Base-by-base conservation (phyloP, 2,329 filamentous ascomycete species). In the Cladosporium sp. region DNA sequence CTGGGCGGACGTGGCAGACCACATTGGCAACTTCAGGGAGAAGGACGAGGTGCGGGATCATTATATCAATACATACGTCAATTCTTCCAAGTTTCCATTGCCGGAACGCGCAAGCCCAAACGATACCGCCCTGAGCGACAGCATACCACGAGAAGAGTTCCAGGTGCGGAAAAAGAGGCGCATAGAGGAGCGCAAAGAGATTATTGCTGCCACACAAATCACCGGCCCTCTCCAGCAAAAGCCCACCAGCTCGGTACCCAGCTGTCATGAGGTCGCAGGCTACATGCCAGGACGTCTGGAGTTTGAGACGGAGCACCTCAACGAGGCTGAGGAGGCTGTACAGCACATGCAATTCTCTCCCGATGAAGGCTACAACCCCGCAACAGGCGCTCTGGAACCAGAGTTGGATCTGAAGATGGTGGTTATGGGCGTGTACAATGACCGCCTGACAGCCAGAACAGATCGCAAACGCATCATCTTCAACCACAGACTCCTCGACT, bases 261-360 rank as follows among this genome's bases (percentile, higher is more conserved):
- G 93, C 37, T 99, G 95, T 78, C 95, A 99, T 81, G 95, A 99
- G 79, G 95, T 99, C 44, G 93, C 97, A 78, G 95, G 95, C 3
- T 99, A 96, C 77, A 99, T 99, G 95, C 95, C 95, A 3, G 95
- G 95, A 53, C 92, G 95, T 49, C 80, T 99, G 69, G 95, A 99
- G 75, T 99, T 99, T 69, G 95, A 99, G 82, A 97, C 92, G 0
- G 95, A 99, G 74, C 95, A 97, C 76, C 91, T 94, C 74, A 99
- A 99, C 74, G 95, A 99, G 74, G 95, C 95, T 0, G 95, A 99
- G 80, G 96, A 98, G 79, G 94, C 94, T 0, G 95, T 99, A 2
- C 95, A 99, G 77, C 89, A 96, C 69, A 98, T 99, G 93, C 91
- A 96, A 69, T 99, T 99, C 74, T 94, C 98, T 65, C 94, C 95